Conservation (phyloP, 108 stramenopile genomes). For the Stephanodiscus triporus region DNA sequence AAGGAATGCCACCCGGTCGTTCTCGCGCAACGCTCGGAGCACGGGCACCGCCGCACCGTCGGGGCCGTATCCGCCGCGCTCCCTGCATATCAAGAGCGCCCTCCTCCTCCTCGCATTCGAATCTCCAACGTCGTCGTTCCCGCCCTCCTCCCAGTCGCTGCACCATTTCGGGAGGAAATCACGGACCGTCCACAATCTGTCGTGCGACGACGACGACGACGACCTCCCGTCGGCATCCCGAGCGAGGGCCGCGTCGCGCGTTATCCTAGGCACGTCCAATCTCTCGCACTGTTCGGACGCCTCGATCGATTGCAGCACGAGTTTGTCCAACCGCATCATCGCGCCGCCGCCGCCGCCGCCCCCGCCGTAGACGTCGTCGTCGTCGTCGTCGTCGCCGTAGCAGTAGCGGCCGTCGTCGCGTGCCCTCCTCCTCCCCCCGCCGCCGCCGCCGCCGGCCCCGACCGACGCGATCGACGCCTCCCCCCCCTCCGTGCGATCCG, state of each 20-base stretch:
- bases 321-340: conserved; percentile 44
- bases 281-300: conserved; percentile 89
- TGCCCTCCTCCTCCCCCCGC: too few relatives aligned
- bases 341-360: not conserved
- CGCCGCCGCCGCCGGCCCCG: too few relatives aligned
- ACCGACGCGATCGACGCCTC: conserved; percentile 6
- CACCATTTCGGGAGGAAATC: conserved; percentile 36
- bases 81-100: conserved; percentile 65
- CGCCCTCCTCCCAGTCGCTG: conserved; percentile 4
- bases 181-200: conserved; percentile 16
- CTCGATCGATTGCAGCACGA: conserved; percentile 63
- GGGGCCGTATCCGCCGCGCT: conserved; percentile 46
- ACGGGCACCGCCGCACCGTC: conserved; percentile 42
- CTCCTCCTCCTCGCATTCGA: conserved; percentile 8
- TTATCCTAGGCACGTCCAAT: conserved; percentile 58
- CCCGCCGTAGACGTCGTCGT: conserved; percentile 5
- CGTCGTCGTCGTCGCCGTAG: conserved; percentile 3
- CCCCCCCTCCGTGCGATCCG: conserved; percentile 54
- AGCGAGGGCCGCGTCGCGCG: conserved; percentile 6
- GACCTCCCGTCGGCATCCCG: not conserved
- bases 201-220: not conserved
- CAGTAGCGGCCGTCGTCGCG: too few relatives aligned
- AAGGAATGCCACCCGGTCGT: conserved; percentile 52
- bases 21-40: conserved; percentile 48
- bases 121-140: not conserved